These are phyloP conservation scores for Geotrichum macrosporum DNA, from an alignment of 1,139 yeast species.

Conservation along the genomic window DNA sequence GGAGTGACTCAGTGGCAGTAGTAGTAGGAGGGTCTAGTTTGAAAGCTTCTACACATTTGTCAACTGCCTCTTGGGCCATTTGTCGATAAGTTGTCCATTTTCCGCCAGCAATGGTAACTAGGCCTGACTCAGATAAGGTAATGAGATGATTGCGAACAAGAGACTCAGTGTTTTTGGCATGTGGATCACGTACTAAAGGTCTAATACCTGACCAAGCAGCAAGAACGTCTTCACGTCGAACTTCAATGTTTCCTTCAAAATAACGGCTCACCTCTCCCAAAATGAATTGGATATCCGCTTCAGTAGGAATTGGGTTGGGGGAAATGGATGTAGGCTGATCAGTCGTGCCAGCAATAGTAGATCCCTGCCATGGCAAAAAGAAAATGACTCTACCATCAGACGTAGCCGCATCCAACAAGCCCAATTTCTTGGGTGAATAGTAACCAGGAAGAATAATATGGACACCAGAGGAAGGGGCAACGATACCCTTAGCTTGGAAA, in stretches of 20 bases:
- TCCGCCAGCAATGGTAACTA: conserved; percentile 92
- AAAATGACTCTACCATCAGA: conserved; percentile 96
- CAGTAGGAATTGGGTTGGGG: conserved; percentile 74
- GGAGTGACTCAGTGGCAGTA: conserved; percentile 59
- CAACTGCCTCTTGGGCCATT: conserved; percentile 94
- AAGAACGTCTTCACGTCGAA: conserved; percentile 81
- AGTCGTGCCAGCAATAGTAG: conserved; percentile 94
- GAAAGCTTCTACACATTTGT: conserved; percentile 58
- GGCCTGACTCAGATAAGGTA: conserved; percentile 64
- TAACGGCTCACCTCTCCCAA: conserved; percentile 84
- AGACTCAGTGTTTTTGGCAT: conserved; percentile 61
- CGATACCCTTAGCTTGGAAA: conserved; percentile 56
- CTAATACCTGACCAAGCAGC: conserved; percentile 98
- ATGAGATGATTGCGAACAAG: conserved; percentile 87
- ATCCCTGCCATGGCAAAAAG: conserved; percentile 98
- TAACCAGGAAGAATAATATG: conserved; percentile 89
- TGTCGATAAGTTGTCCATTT: conserved; percentile 98
- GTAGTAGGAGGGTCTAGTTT: conserved; percentile 42
- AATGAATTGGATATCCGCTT: conserved; percentile 85
- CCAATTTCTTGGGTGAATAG: conserved; percentile 85
- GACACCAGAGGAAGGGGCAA: conserved; percentile 94
- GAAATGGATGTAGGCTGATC: conserved; percentile 68
- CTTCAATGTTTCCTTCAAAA: conserved; percentile 69
- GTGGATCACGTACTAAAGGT: conserved; percentile 88
- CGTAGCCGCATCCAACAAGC: conserved; percentile 86